Base-by-base conservation (phyloP, 306 rosid genomes). In the Prunus armeniaca region DNA sequence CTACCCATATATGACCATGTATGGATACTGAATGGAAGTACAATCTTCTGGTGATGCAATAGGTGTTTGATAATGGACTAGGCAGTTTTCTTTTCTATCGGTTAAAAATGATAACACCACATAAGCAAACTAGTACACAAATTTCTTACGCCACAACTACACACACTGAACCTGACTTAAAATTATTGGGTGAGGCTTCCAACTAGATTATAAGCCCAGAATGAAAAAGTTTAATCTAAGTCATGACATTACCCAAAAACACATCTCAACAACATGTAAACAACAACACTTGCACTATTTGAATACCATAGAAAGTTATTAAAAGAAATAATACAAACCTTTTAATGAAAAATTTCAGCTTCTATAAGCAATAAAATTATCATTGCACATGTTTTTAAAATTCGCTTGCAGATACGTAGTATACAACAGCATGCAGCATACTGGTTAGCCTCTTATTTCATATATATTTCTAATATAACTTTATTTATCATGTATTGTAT, bases 21-120 rank as follows among this genome's bases (percentile, higher is more conserved):
- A 75, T 52, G 74, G 38, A 71, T 19, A 30, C 24, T 6, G 34
- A 71, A 79, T 12, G 56, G 22, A 81, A 79, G 52, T 58, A 71
- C 19, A 62, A 13, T 71, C 72, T 61, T 68, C 72, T 63, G 65
- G 73, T 65, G 70, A 56, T 50, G 52, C 47, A 43, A 43, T 4
- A 45, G 49, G 30, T 18, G 43, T 51, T 27, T 50, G 41, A 9
- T 69, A 49, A 69, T n/a, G 51, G 47, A 18, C 52, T 30, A 49
- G 20, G 51, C 63, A 12, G n/a, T 19, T 55, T 54, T 72, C 12
- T 18, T 9, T 43, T 19, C 11, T 32, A 2, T 30, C 6, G 0
- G 34, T 17, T 30, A 30, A 30, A 64, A 18, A 17, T 64, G 15
- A 34, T 19, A 18, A 27, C 47, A 9, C 49, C 19, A 3, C 56